Evolutionary conservation across 2,329 filamentous ascomycete species (phyloP).

Genomic region (Ophiostoma himal-ulmi): DNA sequence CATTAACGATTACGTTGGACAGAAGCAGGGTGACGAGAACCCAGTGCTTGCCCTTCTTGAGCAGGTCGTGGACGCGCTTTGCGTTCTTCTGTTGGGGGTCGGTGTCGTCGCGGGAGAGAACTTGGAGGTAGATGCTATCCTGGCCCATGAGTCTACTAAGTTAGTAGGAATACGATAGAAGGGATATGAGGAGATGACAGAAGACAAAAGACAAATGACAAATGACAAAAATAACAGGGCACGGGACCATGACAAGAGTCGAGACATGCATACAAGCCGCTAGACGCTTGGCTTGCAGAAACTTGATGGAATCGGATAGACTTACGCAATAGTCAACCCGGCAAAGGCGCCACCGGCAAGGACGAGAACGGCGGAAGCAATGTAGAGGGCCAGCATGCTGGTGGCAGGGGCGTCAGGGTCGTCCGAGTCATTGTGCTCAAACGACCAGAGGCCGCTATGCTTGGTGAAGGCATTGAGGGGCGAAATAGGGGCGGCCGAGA

Average conservation of each 20-base stretch:
- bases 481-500: conserved; percentile 40
- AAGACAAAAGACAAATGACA: neutral
- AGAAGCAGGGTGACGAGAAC: conserved; percentile 89
- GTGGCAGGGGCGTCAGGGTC: conserved; percentile 53
- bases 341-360: conserved; percentile 89
- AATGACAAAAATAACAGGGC: neutral
- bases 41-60: conserved; percentile 94
- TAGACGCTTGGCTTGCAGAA: conserved; percentile 8
- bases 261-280: conserved; percentile 7
- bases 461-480: conserved; percentile 23
- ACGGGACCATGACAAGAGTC: neutral
- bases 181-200: neutral
- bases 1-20: conserved; percentile 96
- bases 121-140: conserved; percentile 95
- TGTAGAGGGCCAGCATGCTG: conserved; percentile 73
- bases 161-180: neutral
- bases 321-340: conserved; percentile 80
- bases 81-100: conserved; percentile 84
- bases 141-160: conserved; percentile 54
- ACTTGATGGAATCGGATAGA: neutral
- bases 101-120: conserved; percentile 78
- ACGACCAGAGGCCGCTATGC: conserved; percentile 1
- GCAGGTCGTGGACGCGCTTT: conserved; percentile 67
- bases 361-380: conserved; percentile 73
- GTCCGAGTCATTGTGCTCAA: conserved; percentile 36